Evolutionary conservation across 768 basidiomycete genomes (phyloP).

Genomic region (Xerocomus spinulosus): DNA sequence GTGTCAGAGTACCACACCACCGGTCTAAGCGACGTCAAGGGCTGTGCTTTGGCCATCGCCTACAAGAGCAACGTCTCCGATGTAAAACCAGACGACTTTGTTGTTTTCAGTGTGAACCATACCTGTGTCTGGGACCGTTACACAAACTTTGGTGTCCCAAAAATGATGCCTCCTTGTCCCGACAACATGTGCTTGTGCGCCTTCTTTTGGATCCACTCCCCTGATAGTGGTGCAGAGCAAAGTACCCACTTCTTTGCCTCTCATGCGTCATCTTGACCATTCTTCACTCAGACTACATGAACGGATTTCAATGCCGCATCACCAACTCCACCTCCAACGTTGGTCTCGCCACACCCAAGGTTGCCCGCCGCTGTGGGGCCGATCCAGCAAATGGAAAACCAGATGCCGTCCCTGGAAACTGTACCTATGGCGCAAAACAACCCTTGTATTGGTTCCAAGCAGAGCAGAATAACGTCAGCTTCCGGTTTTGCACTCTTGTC

Average conservation of each 20-base stretch:
- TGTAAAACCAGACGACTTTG: conserved; percentile 65
- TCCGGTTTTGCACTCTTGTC: not conserved
- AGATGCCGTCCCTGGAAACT: conserved; percentile 50
- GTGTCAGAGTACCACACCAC: conserved; percentile 50
- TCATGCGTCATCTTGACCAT: not conserved
- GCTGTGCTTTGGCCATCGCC: conserved; percentile 71
- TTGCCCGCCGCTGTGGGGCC: conserved; percentile 62
- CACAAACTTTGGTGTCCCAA: conserved; percentile 67
- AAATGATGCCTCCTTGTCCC: conserved; percentile 64
- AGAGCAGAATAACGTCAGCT: conserved; percentile 56
- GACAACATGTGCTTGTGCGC: conserved; percentile 61
- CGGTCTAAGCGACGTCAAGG: conserved; percentile 49
- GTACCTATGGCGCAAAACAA: conserved; percentile 68
- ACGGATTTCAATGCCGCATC: conserved; percentile 64
- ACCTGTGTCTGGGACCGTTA: conserved; percentile 70
- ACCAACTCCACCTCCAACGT: conserved; percentile 49
- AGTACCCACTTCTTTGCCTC: conserved; percentile 33
- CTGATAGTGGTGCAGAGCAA: conserved; percentile 58
- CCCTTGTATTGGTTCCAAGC: conserved; percentile 68
- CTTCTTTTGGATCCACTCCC: conserved; percentile 70
- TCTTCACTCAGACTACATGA: conserved; percentile 56
- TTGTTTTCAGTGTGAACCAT: conserved; percentile 70
- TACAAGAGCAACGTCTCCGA: conserved; percentile 58
- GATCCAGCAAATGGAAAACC: conserved; percentile 46
- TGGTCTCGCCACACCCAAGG: conserved; percentile 48